These are phyloP conservation scores for Dichotomopilus funicola DNA, from an alignment of 2,329 filamentous ascomycete genomes.

Conservation along the genomic window DNA sequence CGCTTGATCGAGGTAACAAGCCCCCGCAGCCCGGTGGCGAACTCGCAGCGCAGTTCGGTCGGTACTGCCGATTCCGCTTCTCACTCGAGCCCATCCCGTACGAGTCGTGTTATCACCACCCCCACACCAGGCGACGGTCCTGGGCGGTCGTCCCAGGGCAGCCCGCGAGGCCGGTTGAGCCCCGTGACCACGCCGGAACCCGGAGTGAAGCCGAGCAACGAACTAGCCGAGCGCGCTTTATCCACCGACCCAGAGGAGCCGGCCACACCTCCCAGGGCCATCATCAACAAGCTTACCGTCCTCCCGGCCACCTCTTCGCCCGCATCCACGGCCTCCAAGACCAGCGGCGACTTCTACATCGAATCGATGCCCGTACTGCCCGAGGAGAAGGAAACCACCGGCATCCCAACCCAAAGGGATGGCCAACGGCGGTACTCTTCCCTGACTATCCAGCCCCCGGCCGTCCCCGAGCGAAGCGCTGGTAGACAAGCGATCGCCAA, in stretches of 20 bases:
- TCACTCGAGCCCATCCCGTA: conserved; percentile 35
- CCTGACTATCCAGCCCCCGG: conserved; percentile 14
- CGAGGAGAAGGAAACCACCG: conserved; percentile 24
- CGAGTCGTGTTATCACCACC: conserved; percentile 36
- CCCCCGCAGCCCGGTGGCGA: conserved; percentile 43
- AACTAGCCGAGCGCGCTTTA: conserved; percentile 26
- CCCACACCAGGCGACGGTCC: conserved; percentile 36
- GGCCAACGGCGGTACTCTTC: conserved; percentile 8
- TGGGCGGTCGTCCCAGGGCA: conserved; percentile 14
- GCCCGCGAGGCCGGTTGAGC: conserved; percentile 12
- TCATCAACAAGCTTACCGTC: conserved; percentile 31
- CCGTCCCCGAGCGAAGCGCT: conserved; percentile 26
- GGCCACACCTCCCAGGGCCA: conserved; percentile 22
- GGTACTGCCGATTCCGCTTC: conserved; percentile 38
- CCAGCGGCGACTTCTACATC: conserved; percentile 27
- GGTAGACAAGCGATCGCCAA: conserved; percentile 22
- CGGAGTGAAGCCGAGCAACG: conserved; percentile 28
- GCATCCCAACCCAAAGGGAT: conserved; percentile 13
- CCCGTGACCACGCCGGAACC: conserved; percentile 16
- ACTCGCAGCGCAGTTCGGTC: conserved; percentile 43
- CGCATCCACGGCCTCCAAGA: conserved; percentile 10
- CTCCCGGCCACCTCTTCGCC: conserved; percentile 28
- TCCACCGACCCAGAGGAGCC: conserved; percentile 18
- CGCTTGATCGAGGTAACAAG: conserved; percentile 52
- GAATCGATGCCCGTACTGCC: conserved; percentile 33